Evolutionary conservation across 495 filamentous ascomycete species (phyloP), one percentile per base, ranked within the genome.

Genomic region (Penicillium crystallinum): DNA sequence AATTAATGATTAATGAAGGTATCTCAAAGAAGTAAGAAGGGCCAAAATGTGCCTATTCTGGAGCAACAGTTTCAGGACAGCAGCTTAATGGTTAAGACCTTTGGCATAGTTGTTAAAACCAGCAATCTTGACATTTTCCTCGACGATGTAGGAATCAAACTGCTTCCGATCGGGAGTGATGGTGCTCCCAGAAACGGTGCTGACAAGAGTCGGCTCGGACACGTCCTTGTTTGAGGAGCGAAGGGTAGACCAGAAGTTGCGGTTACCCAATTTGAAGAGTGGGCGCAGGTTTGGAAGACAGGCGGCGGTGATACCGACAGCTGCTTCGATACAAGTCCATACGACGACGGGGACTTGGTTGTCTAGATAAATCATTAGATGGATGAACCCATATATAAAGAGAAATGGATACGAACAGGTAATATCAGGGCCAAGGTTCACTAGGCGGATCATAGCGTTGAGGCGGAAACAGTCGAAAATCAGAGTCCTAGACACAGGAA

Each of bases 261-360:
- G 36, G 7, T 46, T 18, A 25, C 54, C 45, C n/a, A 56, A n/a
- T 11, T 51, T 53, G 50, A 66, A 64, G 23, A 64, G 35, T 11
- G 63, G 63, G 22, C 60, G 45, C 8, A 66, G 54, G 37, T 66
- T 66, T 2, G 63, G 61, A 1, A 66, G 54, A 41, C 63, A 66
- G 23, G 63, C 63, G 6, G 61, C 63, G 5, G 60, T 50, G 33
- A 66, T 66, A 17, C 55, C 61, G 0, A 66, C 63, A 1, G 61
- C 61, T 11, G 55, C 55, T 44, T 66, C 63, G 17, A 53, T 46
- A 37, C 63, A 66, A 12, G 63, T 66, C 63, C 63, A 66, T 25
- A 66, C 52, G 40, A 55, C 58, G 9, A 54, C 47, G 2, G 61
- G 63, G 39, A 60, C 61, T 62, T 66, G 63, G 36, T 66, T 46